phyloP scores from a whole-genome alignment of 257 asterid species.

The Mentha longifolia region DNA sequence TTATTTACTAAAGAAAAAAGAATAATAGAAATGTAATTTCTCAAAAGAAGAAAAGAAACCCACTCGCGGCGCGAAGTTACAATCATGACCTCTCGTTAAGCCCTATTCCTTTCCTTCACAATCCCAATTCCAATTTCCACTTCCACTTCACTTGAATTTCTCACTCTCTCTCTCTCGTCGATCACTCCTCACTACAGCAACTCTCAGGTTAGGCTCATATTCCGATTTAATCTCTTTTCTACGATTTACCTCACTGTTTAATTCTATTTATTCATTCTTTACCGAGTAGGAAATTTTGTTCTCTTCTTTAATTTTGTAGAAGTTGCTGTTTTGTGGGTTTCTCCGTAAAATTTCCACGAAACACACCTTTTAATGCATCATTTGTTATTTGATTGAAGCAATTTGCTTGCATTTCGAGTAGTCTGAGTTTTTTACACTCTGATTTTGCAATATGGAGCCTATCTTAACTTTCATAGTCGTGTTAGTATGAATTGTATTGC shows the following conservation, averaged over 20 bases:
- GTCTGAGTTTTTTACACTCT: background rate
- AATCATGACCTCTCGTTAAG: conserved; percentile 26
- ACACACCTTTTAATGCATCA: background rate
- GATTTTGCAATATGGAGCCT: conserved; percentile 7
- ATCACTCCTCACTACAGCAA: conserved; percentile 17
- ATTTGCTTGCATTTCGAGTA: conserved; percentile 2
- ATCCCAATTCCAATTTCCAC: conserved; percentile 20
- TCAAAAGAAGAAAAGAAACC: background rate
- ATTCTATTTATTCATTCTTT: conserved; percentile 9
- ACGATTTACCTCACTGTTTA: background rate
- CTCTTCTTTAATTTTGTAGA: background rate
- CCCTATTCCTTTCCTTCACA: conserved; percentile 37
- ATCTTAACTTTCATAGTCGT: conserved; percentile 12
- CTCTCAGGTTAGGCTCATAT: conserved; percentile 34
- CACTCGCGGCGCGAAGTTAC: conserved; percentile 8
- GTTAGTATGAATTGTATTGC: conserved; percentile 12
- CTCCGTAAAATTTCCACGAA: background rate
- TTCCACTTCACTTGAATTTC: conserved; percentile 6
- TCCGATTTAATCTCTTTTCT: background rate
- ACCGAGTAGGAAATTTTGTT: background rate
- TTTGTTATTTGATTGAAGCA: background rate
- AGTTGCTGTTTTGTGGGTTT: conserved; percentile 12
- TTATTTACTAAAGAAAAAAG: background rate
- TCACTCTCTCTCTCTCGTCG: conserved; percentile 28
- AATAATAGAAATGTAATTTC: background rate